Percentiles rank a stretch among this genome's conserved stretches.
These are phyloP conservation scores for Alternaria sp. DNA, from an alignment of 2,329 filamentous ascomycete species.

Conservation along the genomic window DNA sequence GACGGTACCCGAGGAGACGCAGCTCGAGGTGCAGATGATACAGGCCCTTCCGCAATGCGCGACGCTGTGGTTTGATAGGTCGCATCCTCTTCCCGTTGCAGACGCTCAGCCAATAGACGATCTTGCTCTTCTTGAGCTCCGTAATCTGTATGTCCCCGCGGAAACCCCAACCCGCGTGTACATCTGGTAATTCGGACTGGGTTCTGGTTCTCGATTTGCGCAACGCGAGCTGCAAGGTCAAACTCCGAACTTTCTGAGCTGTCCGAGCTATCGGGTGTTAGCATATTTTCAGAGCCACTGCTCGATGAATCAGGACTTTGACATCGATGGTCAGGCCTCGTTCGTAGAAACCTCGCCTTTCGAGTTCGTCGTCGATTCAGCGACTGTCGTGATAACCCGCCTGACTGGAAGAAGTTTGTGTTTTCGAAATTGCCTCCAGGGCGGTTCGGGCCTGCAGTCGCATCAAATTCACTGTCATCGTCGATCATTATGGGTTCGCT, in stretches of 20 bases:
- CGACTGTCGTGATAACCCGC: background rate
- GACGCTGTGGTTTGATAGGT: background rate
- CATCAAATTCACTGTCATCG: background rate
- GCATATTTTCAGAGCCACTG: background rate
- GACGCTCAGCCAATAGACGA: background rate
- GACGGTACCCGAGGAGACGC: background rate
- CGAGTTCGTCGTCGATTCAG: background rate
- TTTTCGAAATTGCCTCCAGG: background rate
- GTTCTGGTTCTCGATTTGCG: background rate
- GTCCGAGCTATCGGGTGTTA: background rate
- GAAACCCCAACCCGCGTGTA: background rate
- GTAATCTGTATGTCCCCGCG: background rate
- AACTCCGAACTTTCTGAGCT: background rate
- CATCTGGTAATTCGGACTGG: background rate
- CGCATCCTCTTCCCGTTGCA: background rate
- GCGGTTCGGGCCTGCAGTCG: background rate
- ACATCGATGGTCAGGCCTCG: background rate
- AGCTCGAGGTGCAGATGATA: background rate
- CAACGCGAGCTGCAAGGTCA: background rate
- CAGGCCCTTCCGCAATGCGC: background rate
- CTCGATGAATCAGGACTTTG: background rate
- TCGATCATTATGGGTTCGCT: background rate
- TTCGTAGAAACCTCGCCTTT: background rate
- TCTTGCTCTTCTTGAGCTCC: slow-evolving; percentile 9
- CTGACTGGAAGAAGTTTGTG: slow-evolving; percentile 3